Evolutionary conservation across 78 protist species (phyloP), one percentile per base, ranked within the genome.

Genomic region (Isochrysis galbana): DNA sequence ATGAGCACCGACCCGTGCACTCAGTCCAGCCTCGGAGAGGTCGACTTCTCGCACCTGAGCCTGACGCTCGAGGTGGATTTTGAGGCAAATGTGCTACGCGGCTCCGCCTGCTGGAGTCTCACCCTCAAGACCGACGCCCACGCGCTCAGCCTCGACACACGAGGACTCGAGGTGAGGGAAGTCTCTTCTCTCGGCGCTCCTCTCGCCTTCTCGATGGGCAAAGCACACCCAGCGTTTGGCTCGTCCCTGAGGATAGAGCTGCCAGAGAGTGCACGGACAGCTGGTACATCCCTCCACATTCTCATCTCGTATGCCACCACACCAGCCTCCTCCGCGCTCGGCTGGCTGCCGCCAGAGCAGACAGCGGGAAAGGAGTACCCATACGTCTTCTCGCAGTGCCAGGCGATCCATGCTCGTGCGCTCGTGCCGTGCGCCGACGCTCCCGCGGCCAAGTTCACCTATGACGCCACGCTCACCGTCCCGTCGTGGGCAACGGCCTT

Each of bases 391-490:
- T 72, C 92, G 41, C 95, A 94, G 89, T 89, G 90, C 25, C 93
- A 94, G 93, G 94, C 95, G n/a, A 94, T 94, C 89, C 94, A 91
- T 51, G 95, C 94, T 41, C 95, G 95, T n/a, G 55, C 95, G 5
- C 55, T 87, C 42, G 47, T 94, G 25, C 95, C 95, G 17, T 94
- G 95, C 92, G 83, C 42, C 14, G 94, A 92, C 87, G 3, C 87
- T 21, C 94, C 94, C 5, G 5, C 44, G 25, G 82, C 69, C 36
- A 92, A 92, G 94, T 78, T 61, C 69, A 38, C 93, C 46, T 88
- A 87, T 82, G n/a, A 42, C 32, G 95, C 92, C 26, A 5, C 34
- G 51, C 67, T 89, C 21, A 3, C 84, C 5, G 93, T 69, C 5
- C 94, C 93, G 17, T 29, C 2, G 36, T 74, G 90, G 86, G 87